Base-by-base conservation (phyloP, 1,139 yeast genomes). In the Pichia sp. region DNA sequence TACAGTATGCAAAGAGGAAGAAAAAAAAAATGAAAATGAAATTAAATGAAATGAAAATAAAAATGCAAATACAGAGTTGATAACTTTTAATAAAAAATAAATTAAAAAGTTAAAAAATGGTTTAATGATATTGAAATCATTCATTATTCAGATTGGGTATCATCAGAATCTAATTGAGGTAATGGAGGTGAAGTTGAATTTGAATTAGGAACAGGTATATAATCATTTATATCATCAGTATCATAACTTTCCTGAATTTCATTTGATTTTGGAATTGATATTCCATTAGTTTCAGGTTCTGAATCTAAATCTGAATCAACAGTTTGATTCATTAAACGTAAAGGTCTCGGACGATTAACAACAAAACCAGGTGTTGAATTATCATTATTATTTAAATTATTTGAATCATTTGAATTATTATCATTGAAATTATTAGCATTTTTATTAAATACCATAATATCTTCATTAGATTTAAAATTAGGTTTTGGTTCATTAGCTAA, bases 281-380 rank as follows among this genome's bases (percentile, higher is more conserved):
- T 11, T 8, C 32, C 40, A 25, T 40, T 30, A 16, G 30, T 32
- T 20, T 36, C 43, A 24, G 35, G 22, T 6, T 33, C 39, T 20
- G 23, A 8, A 11, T 37, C 46, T 24, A 40, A 31, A n/a, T 40
- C 35, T 22, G 35, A 32, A 16, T 16, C 16, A 16, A 16, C 16
- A 16, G 16, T 32, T 8, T 16, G 34, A 29, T 51, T 50, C 5
- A 46, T 38, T n/a, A 48, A 39, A 4, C 47, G 37, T 20, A 51
- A 34, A 12, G 53, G 54, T 40, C 38, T 48, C 4, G 55, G 55
- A 31, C 64, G 49, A 44, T 54, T 53, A 22, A 61, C 64, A 28
- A 58, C 57, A 44, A 60, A 60, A 6, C 62, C 62, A 10, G 53
- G 46, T 39, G 25, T 6, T 4, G 7, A 12, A 9, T 52, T 46